Conservation (phyloP, 768 basidiomycete genomes). For the Mycena alexandri region DNA sequence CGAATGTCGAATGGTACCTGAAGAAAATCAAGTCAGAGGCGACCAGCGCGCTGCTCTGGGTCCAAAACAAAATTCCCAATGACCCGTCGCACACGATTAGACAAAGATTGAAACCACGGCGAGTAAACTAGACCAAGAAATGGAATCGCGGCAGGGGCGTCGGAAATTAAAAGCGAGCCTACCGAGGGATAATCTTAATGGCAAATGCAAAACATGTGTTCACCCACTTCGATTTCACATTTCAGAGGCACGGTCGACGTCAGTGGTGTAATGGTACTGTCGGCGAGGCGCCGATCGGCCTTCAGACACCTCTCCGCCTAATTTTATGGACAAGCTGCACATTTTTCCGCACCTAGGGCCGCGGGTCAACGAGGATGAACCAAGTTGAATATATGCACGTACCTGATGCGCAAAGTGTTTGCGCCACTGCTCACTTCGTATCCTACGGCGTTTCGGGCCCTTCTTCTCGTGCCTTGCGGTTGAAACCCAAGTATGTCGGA, state of each 20-base stretch:
- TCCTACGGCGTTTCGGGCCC: constrained; percentile 80
- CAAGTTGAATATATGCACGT: constrained; percentile 42
- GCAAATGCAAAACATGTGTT: constrained; percentile 28
- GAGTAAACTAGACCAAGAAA: not conserved
- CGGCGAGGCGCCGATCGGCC: constrained; percentile 25
- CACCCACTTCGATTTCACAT: constrained; percentile 36
- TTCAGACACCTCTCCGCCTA: constrained; percentile 77
- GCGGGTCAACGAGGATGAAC: constrained; percentile 28
- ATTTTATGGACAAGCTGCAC: constrained; percentile 85
- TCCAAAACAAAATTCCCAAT: not conserved
- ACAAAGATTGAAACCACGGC: not conserved
- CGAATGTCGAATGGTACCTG: not conserved
- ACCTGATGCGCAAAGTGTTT: constrained; percentile 85
- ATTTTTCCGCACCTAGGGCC: constrained; percentile 82
- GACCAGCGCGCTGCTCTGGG: not conserved
- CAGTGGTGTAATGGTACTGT: constrained; percentile 13
- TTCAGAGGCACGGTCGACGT: constrained; percentile 27
- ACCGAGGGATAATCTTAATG: constrained; percentile 31
- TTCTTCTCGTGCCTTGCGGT: constrained; percentile 83
- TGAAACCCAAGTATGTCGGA: constrained; percentile 62
- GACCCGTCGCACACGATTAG: not conserved
- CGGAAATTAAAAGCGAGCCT: constrained; percentile 29
- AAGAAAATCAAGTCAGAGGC: not conserved
- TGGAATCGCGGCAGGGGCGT: not conserved
- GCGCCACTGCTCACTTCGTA: constrained; percentile 84